Evolutionary conservation across 495 filamentous ascomycete genomes (phyloP), one percentile per base, ranked within the genome.

Genomic region (Usnea hakonensis): DNA sequence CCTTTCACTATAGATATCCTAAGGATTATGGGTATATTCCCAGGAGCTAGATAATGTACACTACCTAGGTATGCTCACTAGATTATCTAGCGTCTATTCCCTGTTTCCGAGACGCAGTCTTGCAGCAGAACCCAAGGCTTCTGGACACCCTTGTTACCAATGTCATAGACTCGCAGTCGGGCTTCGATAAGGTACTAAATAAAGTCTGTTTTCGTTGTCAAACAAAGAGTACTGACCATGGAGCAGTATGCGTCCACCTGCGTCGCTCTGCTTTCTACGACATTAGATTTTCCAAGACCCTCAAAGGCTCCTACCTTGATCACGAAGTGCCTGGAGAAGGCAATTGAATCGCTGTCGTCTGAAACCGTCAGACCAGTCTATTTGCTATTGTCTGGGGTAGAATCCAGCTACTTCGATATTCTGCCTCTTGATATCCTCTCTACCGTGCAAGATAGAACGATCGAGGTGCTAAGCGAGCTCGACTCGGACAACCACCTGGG

Each of bases 301-400:
- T 75, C 74, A 30, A 70, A 69, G n/a, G 66, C 79, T 48, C 70
- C 74, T 23, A 17, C 65, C n/a, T 80, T 82, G 43, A 65, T 82
- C 54, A 68, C 65, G 37, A 73, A 69, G 32, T 56, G 77, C 46
- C 69, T 81, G 11, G 57, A 64, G 19, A 57, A 53, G 3, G 75
- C 79, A 56, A 68, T 70, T 5, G 46, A 66, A 9, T 70, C 66
- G 9, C 76, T 78, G 9, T 75, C 73, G 38, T 63, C 72, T 26
- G 67, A 76, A n/a, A 79, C 71, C 0, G 70, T 82, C 26, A 67
- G 70, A n/a, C 79, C 76, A 28, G 36, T 82, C 10, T 74, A 81
- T 62, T 62, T 61, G 14, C 38, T 83, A 2, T 71, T 80, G 37
- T 72, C 64, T 11, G 73, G 74, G 1, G 60, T 69, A 26, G 75